phyloP scores from a whole-genome alignment of 257 asterid species.

The Primulina huaijiensis region DNA sequence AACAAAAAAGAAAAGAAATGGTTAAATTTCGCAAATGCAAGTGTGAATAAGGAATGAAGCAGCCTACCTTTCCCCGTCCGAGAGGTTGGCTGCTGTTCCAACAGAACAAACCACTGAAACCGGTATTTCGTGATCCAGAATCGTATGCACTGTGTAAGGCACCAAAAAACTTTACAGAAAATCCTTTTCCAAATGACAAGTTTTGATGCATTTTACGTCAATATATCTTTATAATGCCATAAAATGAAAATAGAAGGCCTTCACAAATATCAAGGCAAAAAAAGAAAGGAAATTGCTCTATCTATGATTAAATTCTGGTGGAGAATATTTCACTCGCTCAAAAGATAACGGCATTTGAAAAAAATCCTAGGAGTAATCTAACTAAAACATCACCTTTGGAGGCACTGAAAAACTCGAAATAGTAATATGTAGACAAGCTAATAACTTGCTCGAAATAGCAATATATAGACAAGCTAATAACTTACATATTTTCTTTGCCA shows the following conservation, averaged over 20 bases:
- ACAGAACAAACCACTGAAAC: conserved; percentile 83
- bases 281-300: too few species aligned
- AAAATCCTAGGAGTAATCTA: too few species aligned
- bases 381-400: too few species aligned
- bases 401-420: neutral
- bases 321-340: too few species aligned
- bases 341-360: neutral
- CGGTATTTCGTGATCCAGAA: conserved; percentile 67
- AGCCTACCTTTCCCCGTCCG: conserved; percentile 46
- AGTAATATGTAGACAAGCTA: neutral
- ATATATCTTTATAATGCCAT: neutral
- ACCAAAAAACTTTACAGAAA: neutral
- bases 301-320: too few species aligned
- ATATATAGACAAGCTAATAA: conserved; percentile 12
- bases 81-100: conserved; percentile 64
- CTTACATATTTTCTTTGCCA: conserved; percentile 75
- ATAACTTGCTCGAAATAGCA: conserved; percentile 42
- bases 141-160: conserved; percentile 68
- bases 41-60: neutral
- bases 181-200: neutral
- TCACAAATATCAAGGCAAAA: too few species aligned
- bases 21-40: neutral
- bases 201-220: neutral
- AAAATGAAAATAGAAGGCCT: too few species aligned
- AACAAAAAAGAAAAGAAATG: neutral